Percentiles rank a stretch among this genome's conserved stretches.
Evolutionary conservation across 2,329 filamentous ascomycete genomes (phyloP).

Genomic region (Triangularia verruculosa): DNA sequence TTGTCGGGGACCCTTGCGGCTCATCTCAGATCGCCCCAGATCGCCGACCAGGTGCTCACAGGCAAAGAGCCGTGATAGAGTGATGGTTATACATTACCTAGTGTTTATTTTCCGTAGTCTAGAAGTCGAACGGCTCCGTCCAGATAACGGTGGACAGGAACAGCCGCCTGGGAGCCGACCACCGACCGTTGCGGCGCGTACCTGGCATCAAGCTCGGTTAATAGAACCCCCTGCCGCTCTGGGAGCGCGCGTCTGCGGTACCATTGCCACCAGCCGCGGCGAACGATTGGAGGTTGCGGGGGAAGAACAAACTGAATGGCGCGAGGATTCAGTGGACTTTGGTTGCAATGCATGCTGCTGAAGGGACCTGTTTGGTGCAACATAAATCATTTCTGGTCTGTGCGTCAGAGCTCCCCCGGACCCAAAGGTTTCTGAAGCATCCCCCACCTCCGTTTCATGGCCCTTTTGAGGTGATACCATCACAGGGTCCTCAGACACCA

Average conservation of each 20-base stretch:
- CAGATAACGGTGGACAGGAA: neutral
- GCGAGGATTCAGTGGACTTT: neutral
- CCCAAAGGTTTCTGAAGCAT: neutral
- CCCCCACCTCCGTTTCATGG: neutral
- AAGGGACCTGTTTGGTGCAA: neutral
- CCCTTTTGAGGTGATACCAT: neutral
- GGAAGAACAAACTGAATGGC: neutral
- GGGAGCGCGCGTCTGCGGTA: neutral
- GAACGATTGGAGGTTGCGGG: neutral
- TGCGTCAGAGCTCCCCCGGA: neutral
- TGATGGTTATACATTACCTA: neutral
- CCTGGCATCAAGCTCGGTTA: neutral
- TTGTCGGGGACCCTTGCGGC: neutral
- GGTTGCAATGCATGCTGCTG: neutral
- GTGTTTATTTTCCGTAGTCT: neutral
- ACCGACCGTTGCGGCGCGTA: neutral
- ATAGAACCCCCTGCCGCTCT: neutral
- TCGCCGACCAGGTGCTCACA: neutral
- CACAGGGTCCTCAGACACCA: neutral
- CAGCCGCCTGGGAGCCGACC: neutral
- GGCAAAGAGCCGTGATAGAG: neutral
- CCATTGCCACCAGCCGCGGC: neutral
- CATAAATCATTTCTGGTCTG: neutral
- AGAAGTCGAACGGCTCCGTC: no score
- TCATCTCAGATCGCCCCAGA: neutral